Evolutionary conservation across 257 asterid genomes (phyloP).

Genomic region (Gardenia jasminoides): DNA sequence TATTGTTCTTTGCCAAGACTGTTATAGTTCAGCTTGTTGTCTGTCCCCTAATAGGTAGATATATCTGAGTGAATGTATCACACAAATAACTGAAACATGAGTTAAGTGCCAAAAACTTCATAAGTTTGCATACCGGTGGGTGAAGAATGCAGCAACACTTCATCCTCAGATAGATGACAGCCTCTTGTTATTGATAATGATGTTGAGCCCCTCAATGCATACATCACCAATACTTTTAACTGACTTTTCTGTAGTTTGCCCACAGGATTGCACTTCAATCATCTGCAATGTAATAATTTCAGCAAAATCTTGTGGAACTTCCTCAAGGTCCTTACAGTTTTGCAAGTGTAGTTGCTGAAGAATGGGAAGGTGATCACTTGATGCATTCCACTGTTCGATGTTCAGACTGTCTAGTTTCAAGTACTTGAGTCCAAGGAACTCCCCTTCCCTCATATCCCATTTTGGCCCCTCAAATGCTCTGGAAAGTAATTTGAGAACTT

Average conservation of each 20-base stretch:
- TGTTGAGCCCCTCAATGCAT: no score
- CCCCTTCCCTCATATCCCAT: neutral
- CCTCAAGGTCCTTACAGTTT: neutral
- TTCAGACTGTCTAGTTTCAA: neutral
- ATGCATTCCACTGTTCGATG: neutral
- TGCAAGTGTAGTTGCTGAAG: neutral
- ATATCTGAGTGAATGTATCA: no score
- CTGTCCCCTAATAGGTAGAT: no score
- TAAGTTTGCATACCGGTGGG: neutral
- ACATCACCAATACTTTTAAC: neutral
- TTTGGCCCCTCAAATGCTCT: neutral
- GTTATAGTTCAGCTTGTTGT: no score
- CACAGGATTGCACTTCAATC: neutral
- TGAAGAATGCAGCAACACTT: neutral
- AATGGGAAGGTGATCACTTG: neutral
- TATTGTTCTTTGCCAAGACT: no score
- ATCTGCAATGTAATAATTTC: neutral
- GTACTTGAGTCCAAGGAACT: neutral
- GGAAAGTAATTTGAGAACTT: neutral
- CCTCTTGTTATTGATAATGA: neutral
- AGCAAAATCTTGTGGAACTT: neutral
- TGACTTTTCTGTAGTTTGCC: neutral
- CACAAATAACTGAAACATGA: no score
- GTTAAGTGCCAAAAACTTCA: no score
- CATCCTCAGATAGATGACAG: neutral